A percentile compares a stretch with the other conserved stretches of the same genome.
These are phyloP conservation scores for Cladophialophora bantiana DNA, from an alignment of 2,329 filamentous ascomycete genomes.

Conservation along the genomic window DNA sequence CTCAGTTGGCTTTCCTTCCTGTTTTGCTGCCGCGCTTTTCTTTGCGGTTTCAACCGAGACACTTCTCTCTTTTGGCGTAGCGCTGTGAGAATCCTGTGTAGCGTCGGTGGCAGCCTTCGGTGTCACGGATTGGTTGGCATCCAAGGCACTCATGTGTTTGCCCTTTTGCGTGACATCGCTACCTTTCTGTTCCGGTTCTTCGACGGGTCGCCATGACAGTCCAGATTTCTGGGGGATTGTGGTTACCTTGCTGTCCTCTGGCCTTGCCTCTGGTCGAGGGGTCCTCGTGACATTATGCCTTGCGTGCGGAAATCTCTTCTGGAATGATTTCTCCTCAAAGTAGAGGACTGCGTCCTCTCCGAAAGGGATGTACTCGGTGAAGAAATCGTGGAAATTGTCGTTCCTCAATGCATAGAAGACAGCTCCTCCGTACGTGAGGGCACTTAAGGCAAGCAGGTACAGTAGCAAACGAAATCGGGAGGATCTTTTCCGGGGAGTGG, in stretches of 20 bases:
- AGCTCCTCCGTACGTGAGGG: constrained; percentile 82
- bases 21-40: constrained; percentile 40
- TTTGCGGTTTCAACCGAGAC: constrained; percentile 47
- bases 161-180: constrained; percentile 64
- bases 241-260: constrained; percentile 74
- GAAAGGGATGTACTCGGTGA: constrained; percentile 94
- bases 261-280: constrained; percentile 52
- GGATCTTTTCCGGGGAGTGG: constrained; percentile 65
- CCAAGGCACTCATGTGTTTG: constrained; percentile 55
- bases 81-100: constrained; percentile 28
- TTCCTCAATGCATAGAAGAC: constrained; percentile 92
- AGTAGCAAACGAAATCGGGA: constrained; percentile 78
- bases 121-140: constrained; percentile 36
- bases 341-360: constrained; percentile 95
- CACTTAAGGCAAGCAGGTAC: constrained; percentile 76
- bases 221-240: constrained; percentile 87
- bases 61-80: constrained; percentile 43
- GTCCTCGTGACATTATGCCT: constrained; percentile 60
- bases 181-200: constrained; percentile 63
- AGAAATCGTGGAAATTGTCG: constrained; percentile 99
- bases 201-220: constrained; percentile 78
- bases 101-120: constrained; percentile 29
- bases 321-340: constrained; percentile 93
- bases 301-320: constrained; percentile 76
- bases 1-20: constrained; percentile 39